phyloP scores from a whole-genome alignment of 2,329 filamentous ascomycete species.

The Botryotinia convoluta region DNA sequence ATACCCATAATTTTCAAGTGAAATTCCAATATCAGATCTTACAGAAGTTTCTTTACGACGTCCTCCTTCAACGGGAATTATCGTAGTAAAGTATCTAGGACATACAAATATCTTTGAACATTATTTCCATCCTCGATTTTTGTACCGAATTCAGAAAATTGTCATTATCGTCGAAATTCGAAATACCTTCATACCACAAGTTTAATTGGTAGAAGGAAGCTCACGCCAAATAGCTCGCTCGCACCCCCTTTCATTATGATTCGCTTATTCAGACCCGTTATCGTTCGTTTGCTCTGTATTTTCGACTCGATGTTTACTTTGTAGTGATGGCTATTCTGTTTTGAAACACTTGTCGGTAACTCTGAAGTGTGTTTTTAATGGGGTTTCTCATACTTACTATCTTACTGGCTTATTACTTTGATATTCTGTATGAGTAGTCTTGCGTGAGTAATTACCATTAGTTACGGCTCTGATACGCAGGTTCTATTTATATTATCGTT shows the following conservation, averaged over 20 bases:
- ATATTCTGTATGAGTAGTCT: not conserved
- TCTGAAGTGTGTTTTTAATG: rapidly evolving
- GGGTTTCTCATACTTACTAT: not conserved
- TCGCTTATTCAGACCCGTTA: not conserved
- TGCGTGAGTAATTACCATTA: not conserved
- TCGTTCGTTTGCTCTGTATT: not conserved
- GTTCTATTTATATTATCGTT: too few relatives aligned
- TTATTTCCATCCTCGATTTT: not conserved
- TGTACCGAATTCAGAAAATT: rapidly evolving
- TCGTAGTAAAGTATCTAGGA: rapidly evolving
- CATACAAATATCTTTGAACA: rapidly evolving
- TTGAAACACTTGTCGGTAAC: not conserved
- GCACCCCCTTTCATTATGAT: not conserved
- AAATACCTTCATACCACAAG: not conserved
- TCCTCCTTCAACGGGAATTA: not conserved
- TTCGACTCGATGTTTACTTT: not conserved
- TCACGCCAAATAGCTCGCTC: not conserved
- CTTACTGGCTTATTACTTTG: not conserved
- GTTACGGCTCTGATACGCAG: not conserved
- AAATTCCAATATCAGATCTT: not conserved
- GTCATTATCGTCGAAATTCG: not conserved
- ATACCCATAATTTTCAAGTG: not conserved
- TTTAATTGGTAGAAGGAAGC: not conserved
- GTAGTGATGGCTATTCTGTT: not conserved
- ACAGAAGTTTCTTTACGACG: rapidly evolving